Conservation (phyloP, 257 asterid species). For the Mitragyna speciosa region DNA sequence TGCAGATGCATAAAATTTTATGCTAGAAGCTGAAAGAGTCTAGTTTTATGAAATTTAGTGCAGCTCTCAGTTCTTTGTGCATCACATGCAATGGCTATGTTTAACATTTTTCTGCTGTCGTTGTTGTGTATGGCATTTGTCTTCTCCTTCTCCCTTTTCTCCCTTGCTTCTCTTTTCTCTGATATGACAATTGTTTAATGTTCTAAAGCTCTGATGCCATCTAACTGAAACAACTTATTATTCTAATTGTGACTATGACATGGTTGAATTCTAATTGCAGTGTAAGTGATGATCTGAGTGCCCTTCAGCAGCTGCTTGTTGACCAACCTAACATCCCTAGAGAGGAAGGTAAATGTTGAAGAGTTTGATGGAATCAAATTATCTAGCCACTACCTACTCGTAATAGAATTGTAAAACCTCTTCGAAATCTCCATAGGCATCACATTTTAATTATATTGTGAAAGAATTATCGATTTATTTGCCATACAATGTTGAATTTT, state of each 20-base stretch:
- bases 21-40: neutral
- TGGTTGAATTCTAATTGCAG: constrained; percentile 38
- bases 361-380: neutral
- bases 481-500: neutral
- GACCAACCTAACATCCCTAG: constrained; percentile 83
- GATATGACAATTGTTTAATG: neutral
- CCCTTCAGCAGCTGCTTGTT: constrained; percentile 61
- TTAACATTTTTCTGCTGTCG: neutral
- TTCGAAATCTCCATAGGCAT: neutral
- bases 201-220: neutral
- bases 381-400: neutral
- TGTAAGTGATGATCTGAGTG: constrained; percentile 50
- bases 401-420: neutral
- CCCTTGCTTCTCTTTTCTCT: neutral
- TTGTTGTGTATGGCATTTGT: neutral
- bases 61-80: neutral
- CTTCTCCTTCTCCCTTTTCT: neutral
- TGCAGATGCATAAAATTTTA: neutral
- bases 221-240: neutral
- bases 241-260: neutral
- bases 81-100: neutral
- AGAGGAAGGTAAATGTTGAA: constrained; percentile 58
- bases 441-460: neutral
- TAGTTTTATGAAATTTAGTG: neutral
- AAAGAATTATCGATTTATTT: neutral